Percentiles rank a stretch among this genome's conserved stretches.
phyloP scores from a whole-genome alignment of 2,329 filamentous ascomycete genomes.

The Colletotrichum sp. region DNA sequence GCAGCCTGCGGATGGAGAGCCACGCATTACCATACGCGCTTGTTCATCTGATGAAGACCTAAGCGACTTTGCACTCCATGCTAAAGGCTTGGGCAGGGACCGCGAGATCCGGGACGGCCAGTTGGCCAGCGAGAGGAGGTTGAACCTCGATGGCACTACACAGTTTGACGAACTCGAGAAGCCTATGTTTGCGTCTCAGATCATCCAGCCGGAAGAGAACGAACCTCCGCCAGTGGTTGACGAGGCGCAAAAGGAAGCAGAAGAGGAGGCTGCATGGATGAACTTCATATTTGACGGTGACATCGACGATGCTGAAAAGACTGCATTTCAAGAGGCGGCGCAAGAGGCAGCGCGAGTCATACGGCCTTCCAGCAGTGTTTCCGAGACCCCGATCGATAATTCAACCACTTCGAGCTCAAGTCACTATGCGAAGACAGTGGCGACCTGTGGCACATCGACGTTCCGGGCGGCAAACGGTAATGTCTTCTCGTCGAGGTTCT shows the following conservation, averaged over 20 bases:
- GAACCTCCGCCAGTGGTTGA: neutral
- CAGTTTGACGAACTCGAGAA: neutral
- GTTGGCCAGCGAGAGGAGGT: neutral
- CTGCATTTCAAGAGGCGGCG: neutral
- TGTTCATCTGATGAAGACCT: neutral
- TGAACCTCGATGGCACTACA: neutral
- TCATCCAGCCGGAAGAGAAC: neutral
- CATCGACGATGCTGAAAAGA: neutral
- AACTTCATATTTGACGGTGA: slow-evolving; percentile 13
- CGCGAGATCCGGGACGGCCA: neutral
- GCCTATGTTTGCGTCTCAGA: neutral
- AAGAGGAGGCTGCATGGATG: slow-evolving; percentile 3
- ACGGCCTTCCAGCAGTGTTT: neutral
- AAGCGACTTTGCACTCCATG: neutral
- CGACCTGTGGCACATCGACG: neutral
- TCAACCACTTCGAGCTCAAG: neutral
- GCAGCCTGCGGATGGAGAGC: neutral
- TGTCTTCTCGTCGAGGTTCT: neutral
- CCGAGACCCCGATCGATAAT: no score
- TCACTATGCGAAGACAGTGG: neutral
- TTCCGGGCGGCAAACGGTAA: neutral
- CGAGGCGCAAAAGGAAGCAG: neutral
- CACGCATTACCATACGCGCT: neutral
- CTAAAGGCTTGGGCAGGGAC: neutral
- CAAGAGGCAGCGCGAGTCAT: neutral